A percentile compares a stretch with the other conserved stretches of the same genome.
Evolutionary conservation across 2,329 filamentous ascomycete genomes (phyloP).

Genomic region (Sodiomyces alkalinus): DNA sequence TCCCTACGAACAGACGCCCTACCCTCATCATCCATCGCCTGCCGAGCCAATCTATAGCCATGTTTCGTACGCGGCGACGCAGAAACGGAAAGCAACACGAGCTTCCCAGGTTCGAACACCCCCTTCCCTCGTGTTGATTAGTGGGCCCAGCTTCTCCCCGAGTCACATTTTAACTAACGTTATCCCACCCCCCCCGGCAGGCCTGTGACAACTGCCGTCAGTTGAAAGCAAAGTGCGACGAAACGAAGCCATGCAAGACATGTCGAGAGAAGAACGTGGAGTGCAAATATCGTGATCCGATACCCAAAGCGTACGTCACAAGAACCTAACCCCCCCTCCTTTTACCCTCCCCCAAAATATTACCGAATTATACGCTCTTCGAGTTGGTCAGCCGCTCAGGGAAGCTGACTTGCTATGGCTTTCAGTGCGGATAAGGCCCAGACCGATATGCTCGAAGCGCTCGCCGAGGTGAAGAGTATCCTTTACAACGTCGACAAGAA

Average conservation of each 20-base stretch:
- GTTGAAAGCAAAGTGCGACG: conserved; percentile 84
- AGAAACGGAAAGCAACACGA: conserved; percentile 48
- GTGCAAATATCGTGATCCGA: conserved; percentile 82
- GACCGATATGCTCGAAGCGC: conserved; percentile 43
- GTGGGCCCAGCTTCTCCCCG: conserved; percentile 2
- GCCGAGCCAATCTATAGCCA: conserved; percentile 20
- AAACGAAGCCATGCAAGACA: conserved; percentile 68
- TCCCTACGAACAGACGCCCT: conserved; percentile 21
- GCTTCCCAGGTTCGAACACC: conserved; percentile 39
- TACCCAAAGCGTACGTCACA: conserved; percentile 67
- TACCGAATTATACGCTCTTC: too few species aligned
- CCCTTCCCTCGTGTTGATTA: neutral
- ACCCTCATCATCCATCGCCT: conserved; percentile 17
- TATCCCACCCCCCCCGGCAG: too few species aligned
- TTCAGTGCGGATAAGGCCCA: conserved; percentile 43
- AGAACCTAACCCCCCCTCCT: too few species aligned
- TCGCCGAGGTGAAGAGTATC: conserved; percentile 16
- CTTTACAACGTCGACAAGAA: conserved; percentile 4
- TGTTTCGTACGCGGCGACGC: conserved; percentile 27
- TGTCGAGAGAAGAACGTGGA: conserved; percentile 75
- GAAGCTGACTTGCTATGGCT: too few species aligned
- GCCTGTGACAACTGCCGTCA: conserved; percentile 84
- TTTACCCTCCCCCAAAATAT: too few species aligned
- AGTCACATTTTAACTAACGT: conserved; percentile 1
- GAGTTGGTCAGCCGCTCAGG: too few species aligned